Percentiles rank a stretch among this genome's conserved stretches.
These are phyloP conservation scores for Cokeromyces recurvatus DNA, from an alignment of 371 early-diverging fungal species.

Conservation along the genomic window DNA sequence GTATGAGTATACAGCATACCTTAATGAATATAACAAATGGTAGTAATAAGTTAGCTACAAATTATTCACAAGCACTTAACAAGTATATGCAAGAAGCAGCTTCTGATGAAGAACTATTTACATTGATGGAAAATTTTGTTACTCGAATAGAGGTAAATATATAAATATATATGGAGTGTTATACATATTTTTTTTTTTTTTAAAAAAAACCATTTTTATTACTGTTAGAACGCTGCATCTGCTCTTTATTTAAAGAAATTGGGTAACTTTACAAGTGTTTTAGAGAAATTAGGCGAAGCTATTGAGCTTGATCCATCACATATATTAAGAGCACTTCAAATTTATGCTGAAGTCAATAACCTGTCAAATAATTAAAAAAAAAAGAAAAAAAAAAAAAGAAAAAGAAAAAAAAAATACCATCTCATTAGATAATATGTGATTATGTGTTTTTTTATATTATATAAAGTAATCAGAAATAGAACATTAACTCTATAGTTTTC, in stretches of 20 bases:
- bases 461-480: too few species aligned
- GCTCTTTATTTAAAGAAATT: conserved; percentile 53
- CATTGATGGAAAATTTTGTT: conserved; percentile 55
- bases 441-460: too few species aligned
- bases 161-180: too few species aligned
- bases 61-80: conserved; percentile 10
- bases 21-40: not conserved
- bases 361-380: not conserved
- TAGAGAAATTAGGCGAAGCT: conserved; percentile 54
- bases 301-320: conserved; percentile 52
- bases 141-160: conserved; percentile 52
- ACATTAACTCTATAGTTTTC: too few species aligned
- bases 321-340: conserved; percentile 57
- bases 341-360: conserved; percentile 45
- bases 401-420: too few species aligned
- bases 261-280: conserved; percentile 48
- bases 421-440: too few species aligned
- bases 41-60: not conserved
- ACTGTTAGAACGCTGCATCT: conserved; percentile 49
- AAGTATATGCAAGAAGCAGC: conserved; percentile 46
- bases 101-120: conserved; percentile 51
- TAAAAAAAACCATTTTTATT: too few species aligned
- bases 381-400: not conserved
- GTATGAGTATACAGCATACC: conserved; percentile 3
- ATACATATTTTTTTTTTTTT: not conserved